phyloP scores from a whole-genome alignment of 768 basidiomycete genomes.

The Rhodocollybia butyracea region DNA sequence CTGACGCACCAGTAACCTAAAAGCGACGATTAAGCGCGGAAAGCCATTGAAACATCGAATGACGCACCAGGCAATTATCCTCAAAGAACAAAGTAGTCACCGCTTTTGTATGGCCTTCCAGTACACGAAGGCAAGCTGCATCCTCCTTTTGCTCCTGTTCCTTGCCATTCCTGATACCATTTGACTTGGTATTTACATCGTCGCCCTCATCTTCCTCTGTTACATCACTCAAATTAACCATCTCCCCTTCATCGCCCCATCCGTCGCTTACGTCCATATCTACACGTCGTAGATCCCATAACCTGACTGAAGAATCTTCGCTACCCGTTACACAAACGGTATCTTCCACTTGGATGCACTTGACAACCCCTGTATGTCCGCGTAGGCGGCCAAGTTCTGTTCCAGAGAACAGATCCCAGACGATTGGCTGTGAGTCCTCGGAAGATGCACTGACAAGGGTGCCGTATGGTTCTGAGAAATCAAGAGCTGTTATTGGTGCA shows the following conservation, averaged over 20 bases:
- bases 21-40: conserved; percentile 15
- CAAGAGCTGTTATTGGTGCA: conserved; percentile 81
- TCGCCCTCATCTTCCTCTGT: conserved; percentile 61
- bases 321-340: conserved; percentile 88
- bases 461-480: conserved; percentile 97
- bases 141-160: conserved; percentile 29
- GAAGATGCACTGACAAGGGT: conserved; percentile 85
- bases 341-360: conserved; percentile 91
- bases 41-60: background rate
- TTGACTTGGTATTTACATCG: conserved; percentile 34
- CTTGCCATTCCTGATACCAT: conserved; percentile 34
- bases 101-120: conserved; percentile 91
- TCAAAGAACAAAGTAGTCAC: conserved; percentile 96
- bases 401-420: conserved; percentile 94
- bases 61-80: conserved; percentile 81
- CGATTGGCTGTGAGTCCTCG: conserved; percentile 82
- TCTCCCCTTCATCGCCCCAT: conserved; percentile 41
- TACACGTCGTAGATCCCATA: conserved; percentile 90
- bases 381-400: conserved; percentile 81
- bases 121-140: conserved; percentile 60
- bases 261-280: conserved; percentile 67
- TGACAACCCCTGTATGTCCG: conserved; percentile 81
- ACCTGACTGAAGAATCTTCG: conserved; percentile 75
- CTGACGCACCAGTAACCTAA: conserved; percentile 95
- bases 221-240: conserved; percentile 59